Evolutionary conservation across 2,329 filamentous ascomycete species (phyloP).

Genomic region (Penicillium paneum): DNA sequence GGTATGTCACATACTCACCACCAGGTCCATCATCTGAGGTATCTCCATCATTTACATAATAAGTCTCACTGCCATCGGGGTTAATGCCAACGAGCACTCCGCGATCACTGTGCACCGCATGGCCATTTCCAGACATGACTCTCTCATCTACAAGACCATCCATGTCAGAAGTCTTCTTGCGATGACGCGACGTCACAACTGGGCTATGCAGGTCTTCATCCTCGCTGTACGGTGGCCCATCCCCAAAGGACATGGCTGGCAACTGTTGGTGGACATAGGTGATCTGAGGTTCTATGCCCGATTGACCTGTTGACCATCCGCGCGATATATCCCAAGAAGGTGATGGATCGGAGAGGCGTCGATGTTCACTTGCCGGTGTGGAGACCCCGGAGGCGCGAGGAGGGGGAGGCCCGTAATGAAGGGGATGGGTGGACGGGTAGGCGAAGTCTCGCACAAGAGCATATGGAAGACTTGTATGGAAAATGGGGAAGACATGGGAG

Average conservation of each 20-base stretch:
- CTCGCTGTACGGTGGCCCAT: conserved; percentile 90
- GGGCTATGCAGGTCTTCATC: conserved; percentile 93
- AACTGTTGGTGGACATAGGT: conserved; percentile 62
- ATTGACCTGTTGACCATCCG: conserved; percentile 54
- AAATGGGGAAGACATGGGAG: conserved; percentile 78
- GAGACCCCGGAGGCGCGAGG: conserved; percentile 69
- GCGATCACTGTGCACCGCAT: conserved; percentile 55
- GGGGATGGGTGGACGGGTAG: conserved; percentile 74
- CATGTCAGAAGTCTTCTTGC: conserved; percentile 65
- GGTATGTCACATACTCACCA: conserved; percentile 78
- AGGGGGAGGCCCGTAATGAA: conserved; percentile 91
- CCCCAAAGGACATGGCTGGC: conserved; percentile 77
- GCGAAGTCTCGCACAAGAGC: conserved; percentile 95
- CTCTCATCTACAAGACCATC: conserved; percentile 41
- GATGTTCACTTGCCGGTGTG: conserved; percentile 78
- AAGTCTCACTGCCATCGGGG: conserved; percentile 69
- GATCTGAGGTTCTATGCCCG: conserved; percentile 49
- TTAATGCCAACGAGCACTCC: conserved; percentile 66
- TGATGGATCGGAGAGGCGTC: conserved; percentile 75
- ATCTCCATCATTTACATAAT: conserved; percentile 67
- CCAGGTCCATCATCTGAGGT: conserved; percentile 64
- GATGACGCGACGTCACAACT: conserved; percentile 76
- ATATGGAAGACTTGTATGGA: conserved; percentile 81
- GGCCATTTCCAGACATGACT: conserved; percentile 7
- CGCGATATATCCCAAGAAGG: conserved; percentile 69